phyloP scores from a whole-genome alignment of 805 yeast genomes.

The Pichia occidentalis region DNA sequence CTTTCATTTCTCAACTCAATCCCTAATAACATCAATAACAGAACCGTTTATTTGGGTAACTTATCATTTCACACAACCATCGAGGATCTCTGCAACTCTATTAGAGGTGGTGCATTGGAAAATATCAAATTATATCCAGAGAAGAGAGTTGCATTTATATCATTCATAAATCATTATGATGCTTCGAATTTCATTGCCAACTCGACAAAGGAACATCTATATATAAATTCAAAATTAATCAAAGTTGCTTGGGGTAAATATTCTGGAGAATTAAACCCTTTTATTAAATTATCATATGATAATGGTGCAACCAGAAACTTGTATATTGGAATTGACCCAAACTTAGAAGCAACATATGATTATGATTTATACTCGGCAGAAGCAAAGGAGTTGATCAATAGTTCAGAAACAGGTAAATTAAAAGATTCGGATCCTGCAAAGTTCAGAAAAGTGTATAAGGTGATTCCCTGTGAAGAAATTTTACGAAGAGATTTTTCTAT shows the following conservation, averaged over 20 bases:
- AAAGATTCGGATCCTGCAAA: slow-evolving; percentile 15
- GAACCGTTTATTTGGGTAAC: slow-evolving; percentile 66
- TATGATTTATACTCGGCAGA: slow-evolving; percentile 17
- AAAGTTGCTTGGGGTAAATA: slow-evolving; percentile 71
- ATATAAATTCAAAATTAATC: slow-evolving; percentile 54
- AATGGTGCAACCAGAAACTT: slow-evolving; percentile 76
- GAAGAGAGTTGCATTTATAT: slow-evolving; percentile 58
- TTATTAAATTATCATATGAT: slow-evolving; percentile 50
- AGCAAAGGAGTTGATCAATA: background rate
- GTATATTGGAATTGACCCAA: slow-evolving; percentile 55
- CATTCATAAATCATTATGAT: slow-evolving; percentile 56
- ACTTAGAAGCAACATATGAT: slow-evolving; percentile 29
- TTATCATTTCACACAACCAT: slow-evolving; percentile 56
- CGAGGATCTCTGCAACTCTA: slow-evolving; percentile 70
- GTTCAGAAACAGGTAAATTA: too few species aligned
- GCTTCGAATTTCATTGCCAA: slow-evolving; percentile 63
- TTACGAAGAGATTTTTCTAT: slow-evolving; percentile 52
- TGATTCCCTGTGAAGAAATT: slow-evolving; percentile 40
- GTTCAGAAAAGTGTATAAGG: slow-evolving; percentile 3
- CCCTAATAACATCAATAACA: slow-evolving; percentile 37
- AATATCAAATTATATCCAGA: slow-evolving; percentile 42
- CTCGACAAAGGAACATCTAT: slow-evolving; percentile 42
- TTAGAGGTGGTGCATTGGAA: slow-evolving; percentile 73
- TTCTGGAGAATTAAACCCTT: slow-evolving; percentile 54
- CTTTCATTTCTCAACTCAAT: too few species aligned